phyloP scores from a whole-genome alignment of 192 early-diverging fungal genomes.

The Oehlia diaphana region DNA sequence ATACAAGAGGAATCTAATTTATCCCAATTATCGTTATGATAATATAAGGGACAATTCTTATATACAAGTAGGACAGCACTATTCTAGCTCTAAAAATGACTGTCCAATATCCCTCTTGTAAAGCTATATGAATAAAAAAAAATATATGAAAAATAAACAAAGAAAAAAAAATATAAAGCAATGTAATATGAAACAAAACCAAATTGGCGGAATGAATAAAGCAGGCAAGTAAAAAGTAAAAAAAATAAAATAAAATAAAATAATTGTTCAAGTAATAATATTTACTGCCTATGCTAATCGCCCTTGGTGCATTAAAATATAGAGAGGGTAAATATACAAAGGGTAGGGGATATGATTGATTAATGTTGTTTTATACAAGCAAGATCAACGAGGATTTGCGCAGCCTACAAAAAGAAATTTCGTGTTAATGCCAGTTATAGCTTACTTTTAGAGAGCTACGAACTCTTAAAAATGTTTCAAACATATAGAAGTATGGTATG shows the following conservation, averaged over 20 bases:
- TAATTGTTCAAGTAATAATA: background rate
- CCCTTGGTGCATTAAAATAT: background rate
- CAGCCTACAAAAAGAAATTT: conserved; percentile 16
- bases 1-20: conserved; percentile 12
- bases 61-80: conserved; percentile 9
- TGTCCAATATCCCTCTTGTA: conserved; percentile 11
- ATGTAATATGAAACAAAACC: conserved; percentile 9
- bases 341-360: conserved; percentile 1
- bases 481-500: background rate
- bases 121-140: background rate
- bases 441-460: background rate
- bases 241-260: background rate
- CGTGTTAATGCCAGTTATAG: background rate
- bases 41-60: conserved; percentile 1
- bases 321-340: conserved; percentile 19
- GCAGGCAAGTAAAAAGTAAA: background rate
- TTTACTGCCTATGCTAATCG: background rate
- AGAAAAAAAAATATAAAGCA: background rate
- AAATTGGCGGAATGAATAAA: background rate
- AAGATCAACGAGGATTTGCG: conserved; percentile 32
- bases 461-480: background rate
- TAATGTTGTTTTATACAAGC: conserved; percentile 34
- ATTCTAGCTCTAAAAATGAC: conserved; percentile 9
- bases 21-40: background rate
- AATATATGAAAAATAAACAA: background rate